Evolutionary conservation across 225 moss, liverwort and hornwort genomes (phyloP), one percentile per base, ranked within the genome.

Genomic region (Bryum argenteum): DNA sequence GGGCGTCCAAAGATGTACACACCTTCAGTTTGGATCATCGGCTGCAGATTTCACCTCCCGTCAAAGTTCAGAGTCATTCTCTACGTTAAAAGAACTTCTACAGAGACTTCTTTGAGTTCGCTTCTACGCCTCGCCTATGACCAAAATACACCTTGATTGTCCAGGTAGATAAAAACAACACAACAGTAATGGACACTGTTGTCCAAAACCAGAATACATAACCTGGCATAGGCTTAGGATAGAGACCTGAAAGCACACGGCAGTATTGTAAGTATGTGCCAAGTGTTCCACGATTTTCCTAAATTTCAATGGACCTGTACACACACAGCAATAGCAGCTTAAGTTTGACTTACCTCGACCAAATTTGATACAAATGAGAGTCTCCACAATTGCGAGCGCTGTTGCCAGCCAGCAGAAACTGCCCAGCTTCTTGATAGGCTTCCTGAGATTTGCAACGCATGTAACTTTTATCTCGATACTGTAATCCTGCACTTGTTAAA

Each of bases 131-230:
- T 44, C 44, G 42, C 40, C 58, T 47, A 65, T 62, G 72, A 58
- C 78, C 80, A 52, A 56, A 55, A 66, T 61, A 93, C 19, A 85
- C 47, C 73, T 90, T 93, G 51, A 90, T 61, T 40, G 91, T 90
- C 96, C 96, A 97, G 9, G 82, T 82, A 66, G 78, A 67, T 13
- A 93, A 79, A 81, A 89, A 84, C 5, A 89, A 63, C 19, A 90
- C 4, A 69, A 86, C 81, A 24, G 77, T 53, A 20, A 71, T 41
- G 68, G 83, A 81, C 42, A 85, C 84, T n/a, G 48, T 71, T 19
- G 84, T 77, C 96, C 96, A 97, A 79, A 93, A 93, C 91, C 90
- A 93, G 74, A 82, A 90, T 23, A 93, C 88, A 80, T 84, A 90
- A 14, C 59, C 18, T 67, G 96, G 91, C 96, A 97, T 97, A 43